Conservation (phyloP, 331 rosid genomes). For the Pyracantha coccinea region DNA sequence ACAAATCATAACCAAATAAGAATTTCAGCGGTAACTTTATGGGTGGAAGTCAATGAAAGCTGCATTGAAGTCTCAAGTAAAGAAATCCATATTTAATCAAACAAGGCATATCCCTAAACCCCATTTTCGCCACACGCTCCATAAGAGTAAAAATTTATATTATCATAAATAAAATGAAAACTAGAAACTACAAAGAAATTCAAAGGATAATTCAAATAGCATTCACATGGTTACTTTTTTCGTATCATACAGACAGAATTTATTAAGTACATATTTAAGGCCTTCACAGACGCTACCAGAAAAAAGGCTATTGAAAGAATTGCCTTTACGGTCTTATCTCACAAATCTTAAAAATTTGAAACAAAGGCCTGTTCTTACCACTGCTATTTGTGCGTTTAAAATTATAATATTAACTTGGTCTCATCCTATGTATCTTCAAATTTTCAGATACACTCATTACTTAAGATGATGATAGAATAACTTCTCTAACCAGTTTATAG, state of each 20-base stretch:
- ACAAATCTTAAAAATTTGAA: neutral
- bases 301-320: neutral
- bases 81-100: neutral
- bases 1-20: conserved; percentile 17
- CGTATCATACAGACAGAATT: neutral
- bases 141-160: neutral
- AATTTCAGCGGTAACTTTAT: neutral
- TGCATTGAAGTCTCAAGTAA: neutral
- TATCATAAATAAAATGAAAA: neutral
- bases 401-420: neutral
- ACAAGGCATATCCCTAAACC: neutral
- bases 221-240: neutral
- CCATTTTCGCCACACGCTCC: neutral
- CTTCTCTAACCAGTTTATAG: neutral
- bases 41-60: conserved; percentile 2
- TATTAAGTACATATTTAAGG: neutral
- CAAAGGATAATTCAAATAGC: neutral
- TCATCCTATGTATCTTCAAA: neutral
- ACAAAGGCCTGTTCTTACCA: neutral
- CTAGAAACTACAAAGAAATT: neutral
- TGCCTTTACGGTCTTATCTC: neutral
- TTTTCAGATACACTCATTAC: neutral
- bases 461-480: neutral
- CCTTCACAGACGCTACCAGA: neutral
- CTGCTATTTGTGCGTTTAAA: neutral